Base-by-base conservation (phyloP, 805 yeast species). In the Lachancea thermotolerans region DNA sequence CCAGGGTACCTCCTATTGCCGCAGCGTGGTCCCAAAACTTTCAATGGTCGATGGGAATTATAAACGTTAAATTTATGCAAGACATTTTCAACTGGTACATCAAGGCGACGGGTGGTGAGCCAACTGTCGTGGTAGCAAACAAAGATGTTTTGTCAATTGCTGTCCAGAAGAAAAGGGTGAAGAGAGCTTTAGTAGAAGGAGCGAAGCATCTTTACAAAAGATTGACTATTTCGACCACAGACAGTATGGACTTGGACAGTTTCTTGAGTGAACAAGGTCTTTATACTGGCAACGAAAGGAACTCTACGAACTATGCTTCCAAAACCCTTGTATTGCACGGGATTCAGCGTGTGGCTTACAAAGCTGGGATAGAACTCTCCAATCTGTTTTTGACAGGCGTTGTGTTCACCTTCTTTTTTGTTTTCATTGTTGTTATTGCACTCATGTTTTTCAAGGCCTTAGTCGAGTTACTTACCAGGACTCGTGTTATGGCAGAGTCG, bases 21-120 rank as follows among this genome's bases (percentile, higher is more conserved):
- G 88, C 95, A 2, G 90, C 98, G 2, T 91, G 99, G 99, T 81
- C 95, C 29, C 96, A 91, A 67, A 93, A 91, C 69, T 93, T 93
- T 72, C 81, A 79, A 66, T 91, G 98, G 98, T 81, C 97, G 1
- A 77, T 91, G 77, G 99, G 99, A 39, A 82, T 91, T 52, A 85
- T 93, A 56, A 75, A 76, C 44, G 78, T 81, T 7, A 65, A 67
- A 11, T 86, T 89, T 58, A 83, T 91, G 78, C 96, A 90, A 64
- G 64, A 72, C 36, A 85, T 88, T 50, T 83, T 93, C 52, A 78
- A 82, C 62, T 91, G 99, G 99, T 91, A 91, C 64, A 82, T 91
- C 42, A 96, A 91, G 68, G 71, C 96, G 7, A 93, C 99, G 1
- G 96, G 96, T 33, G 99, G 99, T 46, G 62, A 74, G 0, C 80